Percentiles rank a stretch among this genome's conserved stretches.
Conservation (phyloP, 2,329 filamentous ascomycete genomes). For the Orbilia ellipsospora region DNA sequence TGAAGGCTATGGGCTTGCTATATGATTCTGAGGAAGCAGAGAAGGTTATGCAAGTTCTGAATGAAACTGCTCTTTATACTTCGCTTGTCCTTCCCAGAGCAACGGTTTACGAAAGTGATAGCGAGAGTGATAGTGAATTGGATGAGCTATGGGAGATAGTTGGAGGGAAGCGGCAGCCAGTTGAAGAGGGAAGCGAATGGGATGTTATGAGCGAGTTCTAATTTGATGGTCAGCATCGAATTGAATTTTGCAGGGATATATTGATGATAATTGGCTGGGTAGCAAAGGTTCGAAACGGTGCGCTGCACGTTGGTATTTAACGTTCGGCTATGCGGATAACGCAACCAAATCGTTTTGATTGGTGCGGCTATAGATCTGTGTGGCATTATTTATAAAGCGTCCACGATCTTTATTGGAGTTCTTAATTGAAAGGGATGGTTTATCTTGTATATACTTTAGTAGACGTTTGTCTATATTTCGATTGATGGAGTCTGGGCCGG, state of each 20-base stretch:
- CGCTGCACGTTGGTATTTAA: no score
- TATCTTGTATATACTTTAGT: no score
- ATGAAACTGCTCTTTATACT: constrained; percentile 10
- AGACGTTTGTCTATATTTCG: no score
- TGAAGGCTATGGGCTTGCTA: constrained; percentile 31
- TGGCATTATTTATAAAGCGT: no score
- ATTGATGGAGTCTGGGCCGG: no score
- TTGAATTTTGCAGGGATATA: background rate
- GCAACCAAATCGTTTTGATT: no score
- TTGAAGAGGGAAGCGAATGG: constrained; percentile 43
- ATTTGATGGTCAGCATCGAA: background rate
- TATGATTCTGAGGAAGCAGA: constrained; percentile 44
- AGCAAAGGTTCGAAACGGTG: constrained; percentile 1
- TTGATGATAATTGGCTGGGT: background rate
- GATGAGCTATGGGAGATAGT: constrained; percentile 46
- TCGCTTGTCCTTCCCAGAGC: constrained; percentile 9
- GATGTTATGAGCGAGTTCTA: constrained; percentile 52
- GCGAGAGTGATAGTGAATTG: constrained; percentile 15
- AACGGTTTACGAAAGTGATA: no score
- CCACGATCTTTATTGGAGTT: no score
- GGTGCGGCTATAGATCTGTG: no score
- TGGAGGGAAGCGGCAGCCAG: constrained; percentile 6
- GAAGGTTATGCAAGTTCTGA: background rate
- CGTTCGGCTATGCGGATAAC: no score
- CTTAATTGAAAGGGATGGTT: no score